Conservation (phyloP, 176 grass and related monocot species). For the Phragmites australis region DNA sequence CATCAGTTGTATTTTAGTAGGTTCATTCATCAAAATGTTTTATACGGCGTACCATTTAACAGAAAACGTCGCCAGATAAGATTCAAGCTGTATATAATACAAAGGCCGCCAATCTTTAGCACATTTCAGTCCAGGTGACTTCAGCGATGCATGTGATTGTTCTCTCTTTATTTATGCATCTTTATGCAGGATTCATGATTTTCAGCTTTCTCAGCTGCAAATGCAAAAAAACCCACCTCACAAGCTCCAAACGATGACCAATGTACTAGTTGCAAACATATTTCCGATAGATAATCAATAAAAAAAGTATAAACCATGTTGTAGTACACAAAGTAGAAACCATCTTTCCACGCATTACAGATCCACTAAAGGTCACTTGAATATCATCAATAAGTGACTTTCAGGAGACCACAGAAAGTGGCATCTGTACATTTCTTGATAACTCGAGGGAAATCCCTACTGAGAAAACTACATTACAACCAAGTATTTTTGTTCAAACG, state of each 20-base stretch:
- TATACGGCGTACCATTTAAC: neutral
- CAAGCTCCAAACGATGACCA: neutral
- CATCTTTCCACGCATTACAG: neutral
- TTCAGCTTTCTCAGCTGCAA: neutral
- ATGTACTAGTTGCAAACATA: neutral
- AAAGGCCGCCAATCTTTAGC: neutral
- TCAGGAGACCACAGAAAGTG: neutral
- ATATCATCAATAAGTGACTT: neutral
- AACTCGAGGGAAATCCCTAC: neutral
- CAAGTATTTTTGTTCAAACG: neutral
- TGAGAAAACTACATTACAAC: neutral
- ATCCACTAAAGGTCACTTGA: neutral
- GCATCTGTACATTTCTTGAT: slow-evolving; percentile 22
- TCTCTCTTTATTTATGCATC: no score
- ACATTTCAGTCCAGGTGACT: neutral
- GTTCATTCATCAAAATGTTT: neutral
- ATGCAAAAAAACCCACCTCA: neutral
- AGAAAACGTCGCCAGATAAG: neutral
- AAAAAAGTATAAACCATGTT: neutral
- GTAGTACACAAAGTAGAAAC: neutral
- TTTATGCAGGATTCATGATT: neutral
- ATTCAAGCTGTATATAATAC: neutral
- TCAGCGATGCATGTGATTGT: neutral
- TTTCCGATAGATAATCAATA: neutral
- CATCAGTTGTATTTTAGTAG: neutral